Base-by-base conservation (phyloP, 2,329 filamentous ascomycete genomes). In the Scytalidium sp. region DNA sequence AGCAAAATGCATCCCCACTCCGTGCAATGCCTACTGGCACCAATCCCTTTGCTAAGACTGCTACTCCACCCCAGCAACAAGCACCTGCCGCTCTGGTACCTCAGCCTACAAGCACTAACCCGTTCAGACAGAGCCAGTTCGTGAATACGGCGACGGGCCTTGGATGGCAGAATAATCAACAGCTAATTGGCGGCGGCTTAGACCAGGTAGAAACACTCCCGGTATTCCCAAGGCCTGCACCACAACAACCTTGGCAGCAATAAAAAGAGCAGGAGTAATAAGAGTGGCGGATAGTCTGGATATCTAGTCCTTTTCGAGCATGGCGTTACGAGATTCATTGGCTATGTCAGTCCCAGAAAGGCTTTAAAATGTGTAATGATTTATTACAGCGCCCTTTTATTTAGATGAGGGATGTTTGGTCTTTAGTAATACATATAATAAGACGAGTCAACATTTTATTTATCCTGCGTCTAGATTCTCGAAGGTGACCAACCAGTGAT, bases 51-150 rank as follows among this genome's bases (percentile, higher is more conserved):
- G 80, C 84, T 19, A 80, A 83, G 42, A 77, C 74, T 43, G 56
- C 61, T 20, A 47, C 53, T 9, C 47, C 61, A 47, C 56, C 56
- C 45, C n/a, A 56, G 23, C 43, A 50, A 8, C 52, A 52, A 46
- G 51, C 60, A 46, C 63, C 62, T 5, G 69, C 69, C 27, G 69
- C 67, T 10, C 71, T 94, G 4, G 79, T 79, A 47, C 83, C 90
- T 2, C 90, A 93, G 62, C 80, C 87, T 1, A 97, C 91, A 8
- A 90, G 83, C 62, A 97, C 92, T 2, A 99, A 99, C 62, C 94
- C 94, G 1, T 97, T 97, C 78, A 82, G 94, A 15, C 91, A 97
- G 64, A 90, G 88, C 42, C 84, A 86, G 3, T 96, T 97, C 67
- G 85, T 96, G 46, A 94, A 96, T 64, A 91, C 96, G 62, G 78